Percentiles rank a stretch among this genome's conserved stretches.
phyloP scores from a whole-genome alignment of 495 filamentous ascomycete genomes.

The Xylaria flabelliformis region DNA sequence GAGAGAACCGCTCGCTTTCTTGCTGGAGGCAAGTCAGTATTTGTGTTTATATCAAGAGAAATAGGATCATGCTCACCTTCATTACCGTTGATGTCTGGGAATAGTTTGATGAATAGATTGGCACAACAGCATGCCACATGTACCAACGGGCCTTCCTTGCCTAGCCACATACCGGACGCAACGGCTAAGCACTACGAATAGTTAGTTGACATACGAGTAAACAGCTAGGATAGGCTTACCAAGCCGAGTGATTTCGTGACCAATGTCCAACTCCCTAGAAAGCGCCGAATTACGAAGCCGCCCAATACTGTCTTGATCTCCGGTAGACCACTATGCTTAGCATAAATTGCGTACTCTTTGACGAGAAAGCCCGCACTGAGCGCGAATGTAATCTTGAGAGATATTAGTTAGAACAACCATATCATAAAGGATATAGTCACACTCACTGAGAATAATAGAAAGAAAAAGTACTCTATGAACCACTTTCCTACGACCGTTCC shows the following conservation, averaged over 20 bases:
- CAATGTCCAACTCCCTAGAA: constrained; percentile 93
- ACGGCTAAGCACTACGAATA: constrained; percentile 80
- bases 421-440: background rate
- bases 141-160: constrained; percentile 95
- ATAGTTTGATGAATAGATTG: constrained; percentile 92
- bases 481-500: constrained; percentile 71
- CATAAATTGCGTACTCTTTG: constrained; percentile 82
- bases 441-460: constrained; percentile 78
- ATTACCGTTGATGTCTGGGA: constrained; percentile 81
- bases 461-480: constrained; percentile 86
- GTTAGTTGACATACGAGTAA: constrained; percentile 32
- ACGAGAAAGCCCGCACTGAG: constrained; percentile 80
- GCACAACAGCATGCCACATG: constrained; percentile 98
- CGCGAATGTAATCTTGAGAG: constrained; percentile 75
- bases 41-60: background rate
- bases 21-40: constrained; percentile 55
- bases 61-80: constrained; percentile 65
- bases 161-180: constrained; percentile 96
- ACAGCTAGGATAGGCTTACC: constrained; percentile 55
- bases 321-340: constrained; percentile 94
- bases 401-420: constrained; percentile 30
- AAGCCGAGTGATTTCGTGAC: constrained; percentile 90
- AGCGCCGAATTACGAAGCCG: constrained; percentile 90
- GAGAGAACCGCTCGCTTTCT: constrained; percentile 96
- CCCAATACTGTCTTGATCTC: constrained; percentile 98